These are phyloP conservation scores for Aspergillus oerlinghausenensis DNA, from an alignment of 2,329 filamentous ascomycete genomes.

Conservation along the genomic window DNA sequence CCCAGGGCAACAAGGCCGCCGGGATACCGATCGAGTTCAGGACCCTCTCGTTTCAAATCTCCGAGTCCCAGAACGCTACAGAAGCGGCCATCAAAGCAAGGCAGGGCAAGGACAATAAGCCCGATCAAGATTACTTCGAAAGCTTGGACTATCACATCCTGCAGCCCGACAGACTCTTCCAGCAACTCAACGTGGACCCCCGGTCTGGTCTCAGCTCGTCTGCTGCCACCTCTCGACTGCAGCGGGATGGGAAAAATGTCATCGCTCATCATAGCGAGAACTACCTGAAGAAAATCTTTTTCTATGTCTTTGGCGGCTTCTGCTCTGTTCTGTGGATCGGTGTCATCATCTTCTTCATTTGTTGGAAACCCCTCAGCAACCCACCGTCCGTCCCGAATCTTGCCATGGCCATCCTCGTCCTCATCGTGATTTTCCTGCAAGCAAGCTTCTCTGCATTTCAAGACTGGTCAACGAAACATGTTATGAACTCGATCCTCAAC, in stretches of 20 bases:
- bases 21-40: slow-evolving; percentile 35
- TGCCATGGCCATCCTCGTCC: slow-evolving; percentile 67
- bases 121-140: slow-evolving; percentile 50
- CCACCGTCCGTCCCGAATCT: slow-evolving; percentile 66
- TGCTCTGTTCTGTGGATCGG: slow-evolving; percentile 68
- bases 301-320: slow-evolving; percentile 75
- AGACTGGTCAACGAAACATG: slow-evolving; percentile 71
- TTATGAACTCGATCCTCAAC: slow-evolving; percentile 74
- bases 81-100: slow-evolving; percentile 20
- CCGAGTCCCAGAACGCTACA: slow-evolving; percentile 32
- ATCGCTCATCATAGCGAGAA: slow-evolving; percentile 63
- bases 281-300: slow-evolving; percentile 54
- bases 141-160: slow-evolving; percentile 66
- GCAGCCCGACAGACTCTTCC: slow-evolving; percentile 51
- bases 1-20: slow-evolving; percentile 11
- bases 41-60: slow-evolving; percentile 37
- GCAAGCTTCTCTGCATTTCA: slow-evolving; percentile 67
- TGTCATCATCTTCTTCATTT: slow-evolving; percentile 68
- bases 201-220: slow-evolving; percentile 57
- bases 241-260: slow-evolving; percentile 63
- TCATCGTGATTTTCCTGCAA: slow-evolving; percentile 66
- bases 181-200: slow-evolving; percentile 56
- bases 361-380: slow-evolving; percentile 69
- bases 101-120: slow-evolving; percentile 20
- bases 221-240: slow-evolving; percentile 52